Evolutionary conservation across 306 rosid genomes (phyloP).

Genomic region (Luffa aegyptiaca): DNA sequence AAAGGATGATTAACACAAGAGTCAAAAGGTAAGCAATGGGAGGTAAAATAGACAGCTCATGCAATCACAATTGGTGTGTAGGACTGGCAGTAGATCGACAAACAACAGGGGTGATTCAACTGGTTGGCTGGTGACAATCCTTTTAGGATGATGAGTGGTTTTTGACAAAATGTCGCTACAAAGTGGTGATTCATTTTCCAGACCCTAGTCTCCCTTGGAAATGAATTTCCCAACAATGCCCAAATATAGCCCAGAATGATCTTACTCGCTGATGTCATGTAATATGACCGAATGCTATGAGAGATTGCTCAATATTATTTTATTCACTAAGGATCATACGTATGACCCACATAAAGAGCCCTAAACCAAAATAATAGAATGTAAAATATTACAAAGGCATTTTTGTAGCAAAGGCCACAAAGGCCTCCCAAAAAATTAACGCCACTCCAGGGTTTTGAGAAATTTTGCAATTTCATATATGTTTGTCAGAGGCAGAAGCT

Average conservation of each 20-base stretch:
- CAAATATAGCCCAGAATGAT: background rate
- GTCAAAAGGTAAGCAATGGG: background rate
- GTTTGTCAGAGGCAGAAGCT: background rate
- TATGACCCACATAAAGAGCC: background rate
- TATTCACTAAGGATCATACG: background rate
- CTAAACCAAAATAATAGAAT: background rate
- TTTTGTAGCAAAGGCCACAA: background rate
- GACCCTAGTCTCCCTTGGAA: background rate
- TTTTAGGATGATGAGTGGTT: background rate
- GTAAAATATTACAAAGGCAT: background rate
- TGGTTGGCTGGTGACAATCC: background rate
- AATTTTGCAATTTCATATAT: background rate
- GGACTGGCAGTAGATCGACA: background rate
- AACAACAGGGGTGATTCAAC: background rate
- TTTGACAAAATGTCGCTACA: background rate
- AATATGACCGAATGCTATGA: background rate
- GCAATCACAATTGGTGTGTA: background rate
- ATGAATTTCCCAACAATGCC: background rate
- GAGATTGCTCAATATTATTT: background rate
- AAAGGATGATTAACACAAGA: too few species aligned
- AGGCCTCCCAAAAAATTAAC: background rate
- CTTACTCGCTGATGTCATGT: background rate
- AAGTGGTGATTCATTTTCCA: background rate
- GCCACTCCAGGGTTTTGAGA: background rate
- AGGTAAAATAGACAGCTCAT: background rate